Conservation (phyloP, 176 grass and related monocot genomes). For the Chrysopogon serrulatus region DNA sequence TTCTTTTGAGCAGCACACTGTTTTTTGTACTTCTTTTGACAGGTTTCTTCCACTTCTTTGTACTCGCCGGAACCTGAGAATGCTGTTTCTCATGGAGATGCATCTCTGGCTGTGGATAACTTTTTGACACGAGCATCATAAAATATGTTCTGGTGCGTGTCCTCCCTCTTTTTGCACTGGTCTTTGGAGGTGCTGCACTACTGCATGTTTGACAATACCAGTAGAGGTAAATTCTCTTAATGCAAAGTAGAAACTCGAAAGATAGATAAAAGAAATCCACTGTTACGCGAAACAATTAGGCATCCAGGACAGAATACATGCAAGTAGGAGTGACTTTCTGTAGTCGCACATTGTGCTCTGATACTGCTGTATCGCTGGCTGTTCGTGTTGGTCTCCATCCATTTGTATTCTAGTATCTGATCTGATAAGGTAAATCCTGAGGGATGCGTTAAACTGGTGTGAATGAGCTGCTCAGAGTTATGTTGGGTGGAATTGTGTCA, state of each 20-base stretch:
- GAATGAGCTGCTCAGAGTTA: background rate
- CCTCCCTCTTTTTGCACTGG: background rate
- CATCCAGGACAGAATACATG: background rate
- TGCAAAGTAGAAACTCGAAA: constrained; percentile 4
- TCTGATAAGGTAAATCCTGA: background rate
- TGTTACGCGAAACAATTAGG: background rate
- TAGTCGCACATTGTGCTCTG: background rate
- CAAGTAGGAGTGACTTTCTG: background rate
- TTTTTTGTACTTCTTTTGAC: background rate
- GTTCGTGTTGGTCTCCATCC: background rate
- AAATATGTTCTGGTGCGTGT: constrained; percentile 11
- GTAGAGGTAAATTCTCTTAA: constrained; percentile 10
- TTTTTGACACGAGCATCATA: constrained; percentile 65
- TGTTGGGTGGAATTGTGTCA: background rate
- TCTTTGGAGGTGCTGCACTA: constrained; percentile 7
- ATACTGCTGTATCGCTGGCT: background rate
- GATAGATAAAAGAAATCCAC: background rate
- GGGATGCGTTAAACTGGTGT: background rate
- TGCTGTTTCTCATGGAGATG: constrained; percentile 89
- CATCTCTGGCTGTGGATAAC: constrained; percentile 77
- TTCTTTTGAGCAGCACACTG: constrained; percentile 13
- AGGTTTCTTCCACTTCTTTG: constrained; percentile 66
- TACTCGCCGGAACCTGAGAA: constrained; percentile 86
- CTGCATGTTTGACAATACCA: background rate
- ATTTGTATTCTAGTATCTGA: background rate